Base-by-base conservation (phyloP, 2,329 filamentous ascomycete species). In the Uncinocarpus reesii region DNA sequence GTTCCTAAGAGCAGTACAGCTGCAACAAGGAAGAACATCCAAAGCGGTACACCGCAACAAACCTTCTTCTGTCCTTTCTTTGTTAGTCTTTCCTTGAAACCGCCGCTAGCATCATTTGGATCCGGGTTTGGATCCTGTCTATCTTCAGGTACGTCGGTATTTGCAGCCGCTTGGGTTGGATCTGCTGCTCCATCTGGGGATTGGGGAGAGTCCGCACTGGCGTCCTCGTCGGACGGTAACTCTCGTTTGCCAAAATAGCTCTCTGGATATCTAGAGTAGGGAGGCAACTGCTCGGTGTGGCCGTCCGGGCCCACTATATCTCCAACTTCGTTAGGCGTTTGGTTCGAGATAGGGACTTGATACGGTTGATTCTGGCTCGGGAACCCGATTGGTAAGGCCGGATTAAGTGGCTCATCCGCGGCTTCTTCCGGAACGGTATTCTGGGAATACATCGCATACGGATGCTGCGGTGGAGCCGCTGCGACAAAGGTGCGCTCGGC, bases 211-310 rank as follows among this genome's bases (percentile, higher is more conserved):
- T 57, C 58, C 34, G 54, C 51, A 11, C 15, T 21, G 15, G 31
- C 20, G 23, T 57, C 52, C 23, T 51, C 49, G 72, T 70, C 4
- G 71, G 69, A 38, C 40, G 60, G 52, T 23, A 51, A 53, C 26
- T 70, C 68, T 1, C 61, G 58, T 77, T 87, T 72, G 64, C 77
- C 61, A 61, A 76, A 65, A 67, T 81, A 71, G 49, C 86, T 83
- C 45, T 93, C 85, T 2, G 89, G 86, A 65, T 93, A 95, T 62
- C 87, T 77, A 11, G 86, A 86, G 62, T 96, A 96, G 0, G 90
- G 90, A 10, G 90, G 90, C 15, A 95, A 71, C 63, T 94, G 86
- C 65, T 96, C 90, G 1, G 84, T 83, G 61, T 95, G 88, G 1
- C 89, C 89, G 59, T 94, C 80, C 0, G 84, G 85, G 1, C 88